Evolutionary conservation across 2,329 filamentous ascomycete species (phyloP).

Genomic region (Phoma herbarum): DNA sequence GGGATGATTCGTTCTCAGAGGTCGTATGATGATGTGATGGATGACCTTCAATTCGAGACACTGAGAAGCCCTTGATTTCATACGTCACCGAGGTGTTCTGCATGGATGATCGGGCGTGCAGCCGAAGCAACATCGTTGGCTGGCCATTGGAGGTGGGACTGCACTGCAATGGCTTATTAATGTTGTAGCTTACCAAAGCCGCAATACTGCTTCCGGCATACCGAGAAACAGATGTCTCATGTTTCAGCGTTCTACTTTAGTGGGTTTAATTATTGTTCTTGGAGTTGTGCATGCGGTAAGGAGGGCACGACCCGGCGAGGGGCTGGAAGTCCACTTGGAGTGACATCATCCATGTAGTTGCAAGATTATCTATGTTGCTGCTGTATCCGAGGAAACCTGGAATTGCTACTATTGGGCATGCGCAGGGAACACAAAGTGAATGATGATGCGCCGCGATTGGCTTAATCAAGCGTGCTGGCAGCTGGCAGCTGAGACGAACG

Average conservation of each 20-base stretch:
- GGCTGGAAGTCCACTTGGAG: background rate
- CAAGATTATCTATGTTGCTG: background rate
- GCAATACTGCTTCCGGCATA: conserved; percentile 1
- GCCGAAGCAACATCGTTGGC: conserved; percentile 2
- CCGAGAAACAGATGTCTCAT: background rate
- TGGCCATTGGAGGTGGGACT: background rate
- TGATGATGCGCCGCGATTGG: no score
- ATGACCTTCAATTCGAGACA: background rate
- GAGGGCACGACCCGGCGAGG: background rate
- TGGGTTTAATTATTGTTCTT: background rate
- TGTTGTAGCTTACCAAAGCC: background rate
- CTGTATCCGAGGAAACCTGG: no score
- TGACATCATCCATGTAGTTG: background rate
- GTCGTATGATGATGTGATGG: background rate
- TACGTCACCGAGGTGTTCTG: conserved; percentile 1
- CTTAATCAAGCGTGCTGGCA: no score
- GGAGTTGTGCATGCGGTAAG: background rate
- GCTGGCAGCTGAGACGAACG: no score
- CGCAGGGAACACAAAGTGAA: no score
- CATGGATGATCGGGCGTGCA: background rate
- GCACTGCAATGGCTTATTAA: background rate
- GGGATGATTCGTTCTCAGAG: background rate
- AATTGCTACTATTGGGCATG: no score
- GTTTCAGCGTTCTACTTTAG: background rate
- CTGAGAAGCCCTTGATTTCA: background rate